Base-by-base conservation (phyloP, 2,329 filamentous ascomycete genomes). In the Fusarium kyushuense region DNA sequence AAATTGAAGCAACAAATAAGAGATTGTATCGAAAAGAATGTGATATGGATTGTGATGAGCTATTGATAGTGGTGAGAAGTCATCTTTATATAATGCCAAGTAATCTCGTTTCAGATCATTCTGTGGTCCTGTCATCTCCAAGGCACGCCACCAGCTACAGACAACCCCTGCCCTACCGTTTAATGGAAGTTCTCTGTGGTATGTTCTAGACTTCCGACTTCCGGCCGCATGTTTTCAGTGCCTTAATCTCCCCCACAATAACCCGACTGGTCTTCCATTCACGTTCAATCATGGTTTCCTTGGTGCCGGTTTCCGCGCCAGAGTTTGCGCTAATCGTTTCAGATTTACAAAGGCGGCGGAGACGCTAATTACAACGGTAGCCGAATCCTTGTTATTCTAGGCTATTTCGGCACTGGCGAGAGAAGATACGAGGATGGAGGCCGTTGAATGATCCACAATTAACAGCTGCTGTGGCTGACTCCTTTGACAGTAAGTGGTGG, bases 21-120 rank as follows among this genome's bases (percentile, higher is more conserved):
- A 27, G 42, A n/a, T 25, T 19, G 23, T 16, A 13, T 41, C 19
- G 40, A 46, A 62, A 40, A 53, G 58, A 62, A 55, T 62, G 58
- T 62, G 33, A 3, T 55, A 27, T 13, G n/a, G 16, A 27, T 10
- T 17, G 12, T 30, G 23, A 29, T 21, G 23, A 17, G 32, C 6
- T 9, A 1, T 17, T 5, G 1, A 5, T 49, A n/a, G 16, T 12
- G 23, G 35, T n/a, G 21, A 27, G 17, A 7, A 36, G 33, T 13
- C 23, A 19, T n/a, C 47, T 23, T 38, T 49, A 49, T 49, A 49
- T 49, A 49, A 29, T 9, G 47, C 47, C 47, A 49, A 49, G 47
- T 49, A 49, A 49, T 49, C 23, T 49, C 47, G 47, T 49, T 49
- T 49, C 47, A 49, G 23, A 49, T 49, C 17, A 29, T 16, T n/a